Conservation (phyloP, 2,329 filamentous ascomycete genomes). For the Colletotrichum siamense region DNA sequence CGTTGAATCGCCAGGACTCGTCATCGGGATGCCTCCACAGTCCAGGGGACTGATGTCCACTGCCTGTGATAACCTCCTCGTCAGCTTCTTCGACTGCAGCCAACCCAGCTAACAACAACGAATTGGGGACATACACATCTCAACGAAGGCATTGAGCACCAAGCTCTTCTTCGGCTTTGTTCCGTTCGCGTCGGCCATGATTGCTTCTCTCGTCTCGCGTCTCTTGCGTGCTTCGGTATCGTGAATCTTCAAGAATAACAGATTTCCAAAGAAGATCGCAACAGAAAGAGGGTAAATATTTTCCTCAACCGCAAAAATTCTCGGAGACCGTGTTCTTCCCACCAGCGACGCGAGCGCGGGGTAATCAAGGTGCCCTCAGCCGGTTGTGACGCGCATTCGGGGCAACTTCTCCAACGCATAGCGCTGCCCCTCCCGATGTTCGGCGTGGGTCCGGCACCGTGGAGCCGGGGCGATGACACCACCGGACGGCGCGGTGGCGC, state of each 20-base stretch:
- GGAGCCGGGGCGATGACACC: constrained; percentile 21
- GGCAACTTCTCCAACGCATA: neutral
- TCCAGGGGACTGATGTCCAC: constrained; percentile 52
- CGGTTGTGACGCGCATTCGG: neutral
- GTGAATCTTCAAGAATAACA: neutral
- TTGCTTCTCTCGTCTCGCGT: neutral
- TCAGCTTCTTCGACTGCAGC: neutral
- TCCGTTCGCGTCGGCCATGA: constrained; percentile 7
- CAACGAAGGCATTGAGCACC: constrained; percentile 49
- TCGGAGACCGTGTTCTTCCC: neutral
- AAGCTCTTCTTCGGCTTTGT: constrained; percentile 39
- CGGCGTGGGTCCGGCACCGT: constrained; percentile 19
- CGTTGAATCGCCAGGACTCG: constrained; percentile 65
- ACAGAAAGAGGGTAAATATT: neutral
- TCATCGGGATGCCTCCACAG: constrained; percentile 69
- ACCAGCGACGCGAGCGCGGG: neutral
- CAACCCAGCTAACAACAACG: neutral
- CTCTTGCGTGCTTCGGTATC: neutral
- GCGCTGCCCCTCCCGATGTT: constrained; percentile 18
- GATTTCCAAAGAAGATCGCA: neutral
- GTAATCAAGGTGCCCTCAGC: neutral
- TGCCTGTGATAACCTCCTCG: constrained; percentile 28
- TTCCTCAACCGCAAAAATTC: neutral
- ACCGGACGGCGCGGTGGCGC: constrained; percentile 19
- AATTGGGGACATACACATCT: constrained; percentile 35